phyloP scores from a whole-genome alignment of 2,329 filamentous ascomycete genomes.

The Gremmenia infestans region DNA sequence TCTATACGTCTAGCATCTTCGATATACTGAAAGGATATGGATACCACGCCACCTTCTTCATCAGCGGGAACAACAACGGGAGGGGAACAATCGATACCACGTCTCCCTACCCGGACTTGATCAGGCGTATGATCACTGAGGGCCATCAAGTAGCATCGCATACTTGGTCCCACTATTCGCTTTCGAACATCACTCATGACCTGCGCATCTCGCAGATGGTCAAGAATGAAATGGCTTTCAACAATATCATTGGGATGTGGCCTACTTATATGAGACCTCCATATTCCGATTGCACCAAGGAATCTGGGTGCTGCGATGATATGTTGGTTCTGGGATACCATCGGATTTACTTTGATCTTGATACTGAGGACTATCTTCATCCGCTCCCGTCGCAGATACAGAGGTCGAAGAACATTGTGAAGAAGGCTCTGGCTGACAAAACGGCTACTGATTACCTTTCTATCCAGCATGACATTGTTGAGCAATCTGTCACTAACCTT shows the following conservation, averaged over 20 bases:
- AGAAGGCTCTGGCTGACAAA: conserved; percentile 30
- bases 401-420: conserved; percentile 41
- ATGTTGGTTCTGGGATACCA: conserved; percentile 39
- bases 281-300: conserved; percentile 31
- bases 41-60: conserved; percentile 64
- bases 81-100: conserved; percentile 30
- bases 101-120: conserved; percentile 42
- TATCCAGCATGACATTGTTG: conserved; percentile 38
- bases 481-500: conserved; percentile 29
- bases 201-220: conserved; percentile 43
- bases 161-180: conserved; percentile 46
- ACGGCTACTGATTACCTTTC: conserved; percentile 33
- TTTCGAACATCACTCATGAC: conserved; percentile 37
- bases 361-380: conserved; percentile 46
- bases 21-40: conserved; percentile 53
- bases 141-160: conserved; percentile 56
- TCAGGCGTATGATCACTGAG: conserved; percentile 31
- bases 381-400: conserved; percentile 37
- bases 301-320: conserved; percentile 33
- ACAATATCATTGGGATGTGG: conserved; percentile 47
- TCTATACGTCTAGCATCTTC: conserved; percentile 54
- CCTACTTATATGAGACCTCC: conserved; percentile 48
- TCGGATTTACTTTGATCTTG: conserved; percentile 43
- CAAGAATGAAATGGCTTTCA: conserved; percentile 49
- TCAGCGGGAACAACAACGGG: conserved; percentile 52